A percentile compares a stretch with the other conserved stretches of the same genome.
Conservation (phyloP, 2,329 filamentous ascomycete genomes). For the Proliferodiscus dingleyae region DNA sequence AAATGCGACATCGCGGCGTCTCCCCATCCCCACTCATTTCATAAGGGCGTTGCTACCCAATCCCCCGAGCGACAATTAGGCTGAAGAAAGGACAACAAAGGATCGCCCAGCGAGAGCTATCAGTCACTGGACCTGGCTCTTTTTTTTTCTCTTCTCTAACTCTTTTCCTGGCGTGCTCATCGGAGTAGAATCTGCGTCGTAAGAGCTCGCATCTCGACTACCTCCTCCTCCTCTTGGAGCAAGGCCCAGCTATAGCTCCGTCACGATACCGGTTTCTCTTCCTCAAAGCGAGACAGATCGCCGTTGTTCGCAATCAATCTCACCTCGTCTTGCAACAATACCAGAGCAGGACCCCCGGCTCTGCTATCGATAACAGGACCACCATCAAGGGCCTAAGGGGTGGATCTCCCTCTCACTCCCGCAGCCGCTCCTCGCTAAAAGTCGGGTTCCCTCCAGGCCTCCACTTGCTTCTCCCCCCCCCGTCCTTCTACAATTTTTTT, state of each 20-base stretch:
- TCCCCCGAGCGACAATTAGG: constrained; percentile 23
- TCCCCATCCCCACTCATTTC: constrained; percentile 17
- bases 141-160: constrained; percentile 5
- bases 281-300: too few relatives aligned
- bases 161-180: background rate
- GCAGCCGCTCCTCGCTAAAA: background rate
- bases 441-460: constrained; percentile 7
- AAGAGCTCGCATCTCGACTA: background rate
- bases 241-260: background rate
- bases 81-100: constrained; percentile 27
- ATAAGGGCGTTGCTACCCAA: constrained; percentile 29
- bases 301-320: too few relatives aligned
- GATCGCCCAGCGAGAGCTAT: constrained; percentile 5
- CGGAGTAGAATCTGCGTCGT: background rate
- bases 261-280: too few relatives aligned
- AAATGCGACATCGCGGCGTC: constrained; percentile 18
- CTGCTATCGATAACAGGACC: constrained; percentile 1
- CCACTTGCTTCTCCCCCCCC: background rate
- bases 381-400: too few relatives aligned
- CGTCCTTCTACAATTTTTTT: background rate
- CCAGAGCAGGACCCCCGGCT: background rate
- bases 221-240: background rate
- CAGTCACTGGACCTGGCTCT: background rate
- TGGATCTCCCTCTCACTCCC: background rate
- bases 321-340: too few relatives aligned